Base-by-base conservation (phyloP, 768 basidiomycete genomes). In the Calocera viscosa region DNA sequence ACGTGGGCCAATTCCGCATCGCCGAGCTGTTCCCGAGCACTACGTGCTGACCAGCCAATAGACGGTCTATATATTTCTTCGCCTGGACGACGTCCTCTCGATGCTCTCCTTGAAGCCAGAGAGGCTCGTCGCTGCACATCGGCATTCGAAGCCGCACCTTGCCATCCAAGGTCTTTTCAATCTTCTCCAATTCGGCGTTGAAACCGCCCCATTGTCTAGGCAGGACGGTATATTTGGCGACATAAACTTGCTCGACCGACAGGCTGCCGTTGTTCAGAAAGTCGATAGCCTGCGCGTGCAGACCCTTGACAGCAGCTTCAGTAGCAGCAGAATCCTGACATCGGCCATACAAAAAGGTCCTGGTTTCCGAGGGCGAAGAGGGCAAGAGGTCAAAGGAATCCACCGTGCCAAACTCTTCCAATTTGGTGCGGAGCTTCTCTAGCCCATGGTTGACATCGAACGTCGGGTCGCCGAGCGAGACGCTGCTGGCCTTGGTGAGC, bases 1-100 rank as follows among this genome's bases (percentile, higher is more conserved):
- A 73, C 17, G 78, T 76, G 67, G 84, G 79, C 35, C 49, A 38
- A 26, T 80, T 79, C 82, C 80, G 83, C 84, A 85, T 34, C 30
- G 64, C 34, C 16, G 34, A 12, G 16, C 17, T 41, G 32, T 35
- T 64, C 8, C 22, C 14, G 5, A 38, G 16, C 11, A 75, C 78
- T 35, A 89, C 73, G 1, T 81, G 75, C 69, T 90, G 86, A 0
- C 89, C 89, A 1, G 79, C 81, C 0, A 87, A 72, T 12, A 86
- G 76, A n/a, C 78, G 78, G 71, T 89, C 87, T 24, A 89, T 79
- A 68, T 84, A 79, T 1, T 77, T 73, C 70, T 89, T 90, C 65
- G 88, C 78, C 41, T 73, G 74, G 0, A 82, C 82, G 1, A 91
- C 73, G 7, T 81, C 75, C 65, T 79, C 79, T 12, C 82, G 70